Evolutionary conservation across 2,329 filamentous ascomycete species (phyloP), one percentile per base, ranked within the genome.

Genomic region (Dothiorella sarmentorum): DNA sequence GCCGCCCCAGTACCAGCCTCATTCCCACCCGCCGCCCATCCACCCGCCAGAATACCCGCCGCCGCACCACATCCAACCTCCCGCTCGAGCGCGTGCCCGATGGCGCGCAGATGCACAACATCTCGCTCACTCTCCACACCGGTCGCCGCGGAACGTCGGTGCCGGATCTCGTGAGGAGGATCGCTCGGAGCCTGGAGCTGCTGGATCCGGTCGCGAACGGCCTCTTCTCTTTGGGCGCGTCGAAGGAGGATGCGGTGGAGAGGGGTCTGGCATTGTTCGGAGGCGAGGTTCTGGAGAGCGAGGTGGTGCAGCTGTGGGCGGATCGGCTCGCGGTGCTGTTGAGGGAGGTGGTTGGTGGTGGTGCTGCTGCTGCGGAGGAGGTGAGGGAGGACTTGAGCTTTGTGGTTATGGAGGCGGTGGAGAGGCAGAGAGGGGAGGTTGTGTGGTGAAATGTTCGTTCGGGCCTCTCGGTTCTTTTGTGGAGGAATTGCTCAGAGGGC

Each of bases 11-110:
- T 27, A 43, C 15, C n/a, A 37, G 33, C 9, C 29, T 40, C 18
- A 18, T 35, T 3, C n/a, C 45, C 7, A 11, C 31, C 4, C 27
- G 27, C 26, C 62, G 27, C 7, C 63, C 62, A 26, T 22, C 18
- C n/a, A 56, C 63, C 31, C 62, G 66, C 15, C 66, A 52, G 22
- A 20, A 65, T n/a, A n/a, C 35, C 18, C 62, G 63, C 9, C 62
- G 59, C 17, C 63, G 62, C 42, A 64, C 63, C 2, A 75, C 75
- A 1, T 71, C 69, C 1, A 66, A 60, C 9, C 64, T 78, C 0
- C 71, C 73, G 0, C 70, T 78, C 5, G 73, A 78, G 59, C 68
- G 68, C 7, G 67, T 67, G 4, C 74, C 74, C 1, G 52, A 59
- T 4, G 67, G 66, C 7, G 62, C 60, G 29, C 62, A 62, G 2